Evolutionary conservation across 768 basidiomycete genomes (phyloP), one percentile per base, ranked within the genome.

Genomic region (Russula emetica): DNA sequence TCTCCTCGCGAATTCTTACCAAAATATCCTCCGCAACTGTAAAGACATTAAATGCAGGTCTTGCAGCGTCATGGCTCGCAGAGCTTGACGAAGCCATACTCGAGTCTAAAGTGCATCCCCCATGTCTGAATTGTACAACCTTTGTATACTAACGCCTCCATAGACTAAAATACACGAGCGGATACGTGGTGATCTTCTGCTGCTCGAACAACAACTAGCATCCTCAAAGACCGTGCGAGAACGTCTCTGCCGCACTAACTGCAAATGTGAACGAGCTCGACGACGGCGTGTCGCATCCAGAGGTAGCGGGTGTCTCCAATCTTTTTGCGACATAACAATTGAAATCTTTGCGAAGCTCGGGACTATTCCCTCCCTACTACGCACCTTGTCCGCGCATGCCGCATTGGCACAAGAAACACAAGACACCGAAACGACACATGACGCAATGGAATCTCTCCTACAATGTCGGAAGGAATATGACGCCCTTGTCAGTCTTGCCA

Each of bases 31-130:
- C 83, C 32, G 82, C 84, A 11, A 82, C 83, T 9, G 75, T 76
- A 66, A 77, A 83, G 67, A 77, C 85, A 1, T 72, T 93, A 40
- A 85, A 79, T 68, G 82, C 88, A 45, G 70, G 78, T 38, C 71
- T 88, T 57, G 87, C 86, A 14, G 76, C 81, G 34, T 85, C 84
- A 62, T 93, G 90, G 89, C 76, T 90, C 44, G 71, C 76, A 0
- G 87, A 90, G 71, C 78, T 96, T 32, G 85, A 94, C 68, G 79
- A 82, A 52, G 84, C 86, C 14, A 89, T 94, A 64, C 75, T 76
- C 26, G 76, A 78, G 40, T 91, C 88, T 13, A 90, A 91, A 79
- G 93, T 92, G 70, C 55, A 44, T 34, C 2, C 36, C 32, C 28
- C 52, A n/a, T 26, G 18, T 22, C 36, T 34, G 20, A 20, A n/a